These are phyloP conservation scores for Aspergillus sparsus DNA, from an alignment of 495 filamentous ascomycete genomes.

Conservation along the genomic window DNA sequence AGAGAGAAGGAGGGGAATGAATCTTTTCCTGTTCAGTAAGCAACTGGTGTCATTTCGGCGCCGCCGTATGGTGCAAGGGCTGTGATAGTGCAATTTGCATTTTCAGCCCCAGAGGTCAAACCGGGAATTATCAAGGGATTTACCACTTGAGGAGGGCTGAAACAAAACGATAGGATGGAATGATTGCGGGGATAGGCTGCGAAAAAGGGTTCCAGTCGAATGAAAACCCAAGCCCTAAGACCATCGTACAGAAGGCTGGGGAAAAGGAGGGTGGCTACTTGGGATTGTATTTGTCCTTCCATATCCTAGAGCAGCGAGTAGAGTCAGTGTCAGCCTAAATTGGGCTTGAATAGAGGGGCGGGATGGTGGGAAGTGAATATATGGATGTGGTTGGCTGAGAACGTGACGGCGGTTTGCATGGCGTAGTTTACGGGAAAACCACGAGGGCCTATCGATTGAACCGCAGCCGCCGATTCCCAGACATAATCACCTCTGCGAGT, in stretches of 20 bases:
- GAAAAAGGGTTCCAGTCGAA: conserved; percentile 1
- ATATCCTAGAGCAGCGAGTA: conserved; percentile 66
- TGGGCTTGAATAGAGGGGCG: neutral
- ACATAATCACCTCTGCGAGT: conserved; percentile 26
- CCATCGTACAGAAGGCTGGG: conserved; percentile 7
- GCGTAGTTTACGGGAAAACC: conserved; percentile 18
- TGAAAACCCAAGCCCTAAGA: neutral
- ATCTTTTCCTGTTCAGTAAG: conserved; percentile 2
- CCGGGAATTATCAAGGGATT: neutral
- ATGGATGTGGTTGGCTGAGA: conserved; percentile 26
- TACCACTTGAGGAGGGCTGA: neutral
- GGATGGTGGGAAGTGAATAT: conserved; percentile 4
- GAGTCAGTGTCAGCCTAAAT: conserved; percentile 26
- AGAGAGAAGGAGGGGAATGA: neutral
- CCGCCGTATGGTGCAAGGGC: conserved; percentile 13
- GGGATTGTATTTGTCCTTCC: conserved; percentile 93
- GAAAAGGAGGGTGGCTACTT: conserved; percentile 34
- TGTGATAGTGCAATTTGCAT: conserved; percentile 14
- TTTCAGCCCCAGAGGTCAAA: conserved; percentile 19
- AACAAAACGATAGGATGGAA: neutral
- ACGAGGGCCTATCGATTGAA: conserved; percentile 32
- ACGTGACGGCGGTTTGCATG: conserved; percentile 26
- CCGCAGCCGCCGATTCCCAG: conserved; percentile 20
- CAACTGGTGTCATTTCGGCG: conserved; percentile 13
- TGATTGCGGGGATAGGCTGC: conserved; percentile 9